phyloP scores from a whole-genome alignment of 331 rosid species.

The Rhamnella rubrinervis region DNA sequence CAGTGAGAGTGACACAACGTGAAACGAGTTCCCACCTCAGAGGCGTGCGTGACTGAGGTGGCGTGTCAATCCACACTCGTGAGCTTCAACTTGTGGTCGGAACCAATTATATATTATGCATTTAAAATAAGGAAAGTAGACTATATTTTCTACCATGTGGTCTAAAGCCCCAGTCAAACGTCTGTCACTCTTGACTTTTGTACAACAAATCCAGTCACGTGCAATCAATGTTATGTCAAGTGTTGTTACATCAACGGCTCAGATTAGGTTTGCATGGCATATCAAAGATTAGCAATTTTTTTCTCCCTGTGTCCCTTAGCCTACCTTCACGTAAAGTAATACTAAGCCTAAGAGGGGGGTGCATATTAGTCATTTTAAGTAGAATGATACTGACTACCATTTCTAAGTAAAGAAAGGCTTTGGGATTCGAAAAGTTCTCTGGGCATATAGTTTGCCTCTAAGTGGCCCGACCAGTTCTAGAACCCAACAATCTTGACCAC shows the following conservation, averaged over 20 bases:
- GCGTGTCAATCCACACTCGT: slow-evolving; percentile 34
- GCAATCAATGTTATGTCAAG: slow-evolving; percentile 25
- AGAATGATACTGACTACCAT: neutral
- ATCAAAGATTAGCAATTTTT: neutral
- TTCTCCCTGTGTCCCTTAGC: neutral
- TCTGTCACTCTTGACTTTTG: slow-evolving; percentile 17
- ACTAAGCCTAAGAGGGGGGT: no score
- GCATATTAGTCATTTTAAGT: neutral
- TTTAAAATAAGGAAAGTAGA: neutral
- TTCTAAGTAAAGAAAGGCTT: neutral
- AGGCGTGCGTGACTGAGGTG: slow-evolving; percentile 38
- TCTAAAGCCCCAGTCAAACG: slow-evolving; percentile 19
- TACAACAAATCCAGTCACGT: slow-evolving; percentile 19
- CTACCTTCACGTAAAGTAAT: neutral
- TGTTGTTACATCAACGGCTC: slow-evolving; percentile 28
- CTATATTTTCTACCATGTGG: neutral
- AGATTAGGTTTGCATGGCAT: slow-evolving; percentile 27
- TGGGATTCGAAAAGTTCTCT: slow-evolving; percentile 1
- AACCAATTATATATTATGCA: neutral
- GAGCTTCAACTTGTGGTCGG: neutral
- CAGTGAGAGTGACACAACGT: slow-evolving; percentile 10
- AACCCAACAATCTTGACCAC: slow-evolving; percentile 30
- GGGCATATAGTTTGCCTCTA: slow-evolving; percentile 8
- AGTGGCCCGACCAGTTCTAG: slow-evolving; percentile 35
- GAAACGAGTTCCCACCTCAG: slow-evolving; percentile 24